Conservation (phyloP, 2,329 filamentous ascomycete genomes). For the Aspergillus thermomutatus region DNA sequence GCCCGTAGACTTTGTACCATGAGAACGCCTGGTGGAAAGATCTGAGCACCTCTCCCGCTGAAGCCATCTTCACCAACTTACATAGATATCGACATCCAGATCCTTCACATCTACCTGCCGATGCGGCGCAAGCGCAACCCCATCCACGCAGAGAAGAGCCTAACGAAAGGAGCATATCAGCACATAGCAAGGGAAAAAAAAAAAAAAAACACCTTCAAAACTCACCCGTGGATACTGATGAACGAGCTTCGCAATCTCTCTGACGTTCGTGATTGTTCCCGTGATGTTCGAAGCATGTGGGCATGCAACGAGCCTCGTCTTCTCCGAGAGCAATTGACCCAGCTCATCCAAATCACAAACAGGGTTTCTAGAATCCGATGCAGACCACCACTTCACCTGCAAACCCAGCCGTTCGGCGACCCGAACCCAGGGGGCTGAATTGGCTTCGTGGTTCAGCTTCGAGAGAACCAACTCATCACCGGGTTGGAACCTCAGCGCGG, state of each 20-base stretch:
- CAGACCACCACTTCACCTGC: constrained; percentile 68
- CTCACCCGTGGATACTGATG: constrained; percentile 43
- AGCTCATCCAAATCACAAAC: constrained; percentile 58
- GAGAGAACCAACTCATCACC: constrained; percentile 69
- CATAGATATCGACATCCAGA: constrained; percentile 70
- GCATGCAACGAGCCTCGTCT: constrained; percentile 67
- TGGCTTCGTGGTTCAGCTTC: constrained; percentile 72
- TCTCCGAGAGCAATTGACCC: constrained; percentile 55
- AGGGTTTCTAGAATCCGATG: constrained; percentile 51
- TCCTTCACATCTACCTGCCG: constrained; percentile 64
- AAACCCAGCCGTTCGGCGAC: constrained; percentile 61
- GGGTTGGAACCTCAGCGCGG: constrained; percentile 49
- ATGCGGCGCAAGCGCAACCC: constrained; percentile 73
- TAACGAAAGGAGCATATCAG: not conserved
- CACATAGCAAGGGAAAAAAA: not conserved
- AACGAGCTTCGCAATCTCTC: constrained; percentile 34
- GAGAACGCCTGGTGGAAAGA: constrained; percentile 51
- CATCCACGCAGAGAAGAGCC: constrained; percentile 69
- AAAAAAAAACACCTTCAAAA: not conserved
- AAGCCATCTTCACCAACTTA: constrained; percentile 8
- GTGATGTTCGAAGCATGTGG: constrained; percentile 74
- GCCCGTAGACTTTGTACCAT: constrained; percentile 82
- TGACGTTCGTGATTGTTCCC: constrained; percentile 59
- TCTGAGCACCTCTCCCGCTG: not conserved
- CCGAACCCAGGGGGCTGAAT: constrained; percentile 69